A percentile compares a stretch with the other conserved stretches of the same genome.
Evolutionary conservation across 768 basidiomycete genomes (phyloP).

Genomic region (Dacryopinax primogenitus): DNA sequence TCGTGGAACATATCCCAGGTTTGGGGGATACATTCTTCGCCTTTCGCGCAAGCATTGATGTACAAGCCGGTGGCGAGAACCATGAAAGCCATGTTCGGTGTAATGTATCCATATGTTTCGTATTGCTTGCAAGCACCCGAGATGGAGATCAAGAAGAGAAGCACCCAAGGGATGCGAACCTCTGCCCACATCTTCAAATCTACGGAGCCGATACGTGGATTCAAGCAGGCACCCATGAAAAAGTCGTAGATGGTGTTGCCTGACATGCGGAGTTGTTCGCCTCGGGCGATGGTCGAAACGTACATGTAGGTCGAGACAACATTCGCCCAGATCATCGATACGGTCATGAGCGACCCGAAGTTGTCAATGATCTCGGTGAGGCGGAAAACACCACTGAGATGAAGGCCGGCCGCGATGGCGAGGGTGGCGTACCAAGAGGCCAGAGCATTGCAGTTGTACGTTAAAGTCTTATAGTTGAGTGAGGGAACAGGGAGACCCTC

Average conservation of each 20-base stretch:
- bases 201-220: conserved; percentile 80
- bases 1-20: conserved; percentile 99
- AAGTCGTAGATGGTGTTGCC: conserved; percentile 88
- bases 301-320: conserved; percentile 69
- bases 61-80: conserved; percentile 92
- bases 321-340: conserved; percentile 86
- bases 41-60: conserved; percentile 89
- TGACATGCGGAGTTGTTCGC: conserved; percentile 83
- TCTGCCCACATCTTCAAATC: conserved; percentile 99
- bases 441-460: conserved; percentile 95
- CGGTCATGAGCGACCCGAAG: conserved; percentile 91
- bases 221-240: conserved; percentile 91
- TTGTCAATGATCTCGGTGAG: conserved; percentile 92
- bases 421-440: conserved; percentile 73
- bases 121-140: conserved; percentile 94
- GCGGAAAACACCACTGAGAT: conserved; percentile 70
- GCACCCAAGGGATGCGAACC: conserved; percentile 92
- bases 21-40: conserved; percentile 88
- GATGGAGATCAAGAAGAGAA: conserved; percentile 84
- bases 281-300: conserved; percentile 59
- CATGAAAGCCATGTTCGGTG: conserved; percentile 98
- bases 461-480: conserved; percentile 78
- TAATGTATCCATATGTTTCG: conserved; percentile 79
- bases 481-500: conserved; percentile 95
- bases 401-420: conserved; percentile 57